Conservation (phyloP, 2,329 filamentous ascomycete genomes). For the Parasarocladium wereldwijsianum region DNA sequence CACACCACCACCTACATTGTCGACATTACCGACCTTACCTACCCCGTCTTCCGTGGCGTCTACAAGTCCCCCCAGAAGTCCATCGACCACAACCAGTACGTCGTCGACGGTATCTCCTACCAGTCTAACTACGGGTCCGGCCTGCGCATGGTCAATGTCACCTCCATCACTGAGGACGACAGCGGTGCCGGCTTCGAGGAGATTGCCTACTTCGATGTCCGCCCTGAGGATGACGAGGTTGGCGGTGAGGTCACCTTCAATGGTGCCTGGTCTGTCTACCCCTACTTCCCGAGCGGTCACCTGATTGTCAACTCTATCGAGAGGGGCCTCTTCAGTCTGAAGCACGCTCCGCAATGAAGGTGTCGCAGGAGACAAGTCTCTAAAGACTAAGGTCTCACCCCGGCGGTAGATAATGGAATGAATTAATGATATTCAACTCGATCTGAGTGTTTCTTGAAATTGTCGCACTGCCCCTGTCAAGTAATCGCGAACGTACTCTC, state of each 20-base stretch:
- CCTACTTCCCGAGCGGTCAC: slow-evolving; percentile 28
- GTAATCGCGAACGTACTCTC: too few relatives aligned
- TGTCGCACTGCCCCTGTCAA: too few relatives aligned
- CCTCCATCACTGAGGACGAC: slow-evolving; percentile 17
- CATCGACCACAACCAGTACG: slow-evolving; percentile 33
- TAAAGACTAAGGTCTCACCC: too few relatives aligned
- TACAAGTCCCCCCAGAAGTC: slow-evolving; percentile 22
- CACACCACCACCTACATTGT: slow-evolving; percentile 31
- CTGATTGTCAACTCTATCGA: slow-evolving; percentile 34
- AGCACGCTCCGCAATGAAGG: slow-evolving; percentile 4
- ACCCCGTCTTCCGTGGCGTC: slow-evolving; percentile 21
- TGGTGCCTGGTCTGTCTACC: slow-evolving; percentile 31
- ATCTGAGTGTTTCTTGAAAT: too few relatives aligned
- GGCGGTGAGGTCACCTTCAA: slow-evolving; percentile 28
- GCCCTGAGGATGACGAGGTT: slow-evolving; percentile 28
- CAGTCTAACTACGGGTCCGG: slow-evolving; percentile 32
- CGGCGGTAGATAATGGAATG: too few relatives aligned
- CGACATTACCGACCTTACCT: slow-evolving; percentile 24
- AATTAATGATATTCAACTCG: too few relatives aligned
- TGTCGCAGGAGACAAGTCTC: too few relatives aligned
- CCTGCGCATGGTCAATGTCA: slow-evolving; percentile 21
- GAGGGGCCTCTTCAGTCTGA: slow-evolving; percentile 29
- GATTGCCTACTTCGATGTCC: slow-evolving; percentile 29
- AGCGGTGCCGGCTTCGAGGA: slow-evolving; percentile 23
- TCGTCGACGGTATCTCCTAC: slow-evolving; percentile 24